Base-by-base conservation (phyloP, 176 grass and related monocot genomes). In the Calamus simplicifolius region DNA sequence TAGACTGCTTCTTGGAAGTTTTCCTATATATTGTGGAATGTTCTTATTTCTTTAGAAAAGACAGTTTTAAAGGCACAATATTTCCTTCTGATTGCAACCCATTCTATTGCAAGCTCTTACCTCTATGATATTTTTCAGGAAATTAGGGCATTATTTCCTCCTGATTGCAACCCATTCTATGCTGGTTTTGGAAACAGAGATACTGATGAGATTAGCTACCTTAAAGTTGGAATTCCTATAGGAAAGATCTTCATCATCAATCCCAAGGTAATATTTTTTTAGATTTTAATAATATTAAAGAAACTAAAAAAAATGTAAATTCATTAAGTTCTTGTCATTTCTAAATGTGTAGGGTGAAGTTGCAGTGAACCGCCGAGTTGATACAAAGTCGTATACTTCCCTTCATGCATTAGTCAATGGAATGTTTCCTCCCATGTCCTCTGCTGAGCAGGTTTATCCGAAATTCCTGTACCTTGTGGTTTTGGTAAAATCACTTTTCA, bases 171-270 rank as follows among this genome's bases (percentile, higher is more conserved):
- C 74, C 92, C 92, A 69, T 97, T 91, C 73, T 97, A 97, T 77
- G 92, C 92, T 54, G 92, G 92, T 73, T 97, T 91, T 29, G 92
- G 87, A 85, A 97, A 91, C 50, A 81, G 92, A 85, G 83, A 90
- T 60, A 97, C 92, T 53, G 83, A 97, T 67, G 92, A 90, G 72
- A 51, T 97, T 71, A 90, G 92, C 53, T 97, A 97, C 72, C 86
- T 91, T 49, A 90, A 88, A 62, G 92, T 97, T 67, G 92, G 92
- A 49, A 79, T 97, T 85, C 92, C 92, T 56, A 74, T 97, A 26
- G 92, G 92, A 21, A 97, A 91, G 63, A 97, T 97, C 66, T 97
- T 97, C 73, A 90, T 90, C 75, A 96, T 97, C 70, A 97, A 97
- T 57, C 87, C 92, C 53, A 97, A 85, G 83, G 92, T 97, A 85